Conservation (phyloP, 1,284 basidiomycete genomes). For the Xerocomus amazonicus region DNA sequence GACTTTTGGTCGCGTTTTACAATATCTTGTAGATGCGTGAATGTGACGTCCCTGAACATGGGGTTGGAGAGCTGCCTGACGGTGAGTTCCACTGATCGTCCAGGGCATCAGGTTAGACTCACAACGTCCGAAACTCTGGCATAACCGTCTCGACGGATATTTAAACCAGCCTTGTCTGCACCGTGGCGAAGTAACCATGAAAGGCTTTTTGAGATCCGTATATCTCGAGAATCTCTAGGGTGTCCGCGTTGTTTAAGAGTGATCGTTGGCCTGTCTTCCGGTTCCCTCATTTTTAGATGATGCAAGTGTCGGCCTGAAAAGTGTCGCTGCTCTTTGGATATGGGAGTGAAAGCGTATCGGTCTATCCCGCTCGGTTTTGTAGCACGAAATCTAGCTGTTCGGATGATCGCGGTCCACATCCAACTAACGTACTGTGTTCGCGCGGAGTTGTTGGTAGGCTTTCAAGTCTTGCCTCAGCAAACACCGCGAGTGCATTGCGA, state of each 20-base stretch:
- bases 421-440: background rate
- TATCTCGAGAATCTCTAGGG: conserved; percentile 22
- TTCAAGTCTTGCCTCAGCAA: background rate
- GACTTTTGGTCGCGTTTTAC: conserved; percentile 76
- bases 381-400: background rate
- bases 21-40: conserved; percentile 62
- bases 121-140: conserved; percentile 60
- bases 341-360: background rate
- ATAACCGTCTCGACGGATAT: conserved; percentile 65
- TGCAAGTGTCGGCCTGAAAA: conserved; percentile 4
- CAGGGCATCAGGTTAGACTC: conserved; percentile 21
- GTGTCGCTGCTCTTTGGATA: conserved; percentile 1
- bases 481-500: background rate
- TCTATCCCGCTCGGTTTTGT: background rate
- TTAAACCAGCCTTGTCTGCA: conserved; percentile 55
- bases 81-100: conserved; percentile 5
- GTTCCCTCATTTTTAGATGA: conserved; percentile 14
- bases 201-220: conserved; percentile 54
- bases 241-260: conserved; percentile 27
- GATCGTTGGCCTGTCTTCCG: conserved; percentile 7
- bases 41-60: conserved; percentile 50
- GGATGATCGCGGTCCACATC: too few relatives aligned
- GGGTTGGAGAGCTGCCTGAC: conserved; percentile 47
- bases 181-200: conserved; percentile 72
- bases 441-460: background rate